These are phyloP conservation scores for Boletus chippewaensis DNA, from an alignment of 1,284 basidiomycete species.

Conservation along the genomic window DNA sequence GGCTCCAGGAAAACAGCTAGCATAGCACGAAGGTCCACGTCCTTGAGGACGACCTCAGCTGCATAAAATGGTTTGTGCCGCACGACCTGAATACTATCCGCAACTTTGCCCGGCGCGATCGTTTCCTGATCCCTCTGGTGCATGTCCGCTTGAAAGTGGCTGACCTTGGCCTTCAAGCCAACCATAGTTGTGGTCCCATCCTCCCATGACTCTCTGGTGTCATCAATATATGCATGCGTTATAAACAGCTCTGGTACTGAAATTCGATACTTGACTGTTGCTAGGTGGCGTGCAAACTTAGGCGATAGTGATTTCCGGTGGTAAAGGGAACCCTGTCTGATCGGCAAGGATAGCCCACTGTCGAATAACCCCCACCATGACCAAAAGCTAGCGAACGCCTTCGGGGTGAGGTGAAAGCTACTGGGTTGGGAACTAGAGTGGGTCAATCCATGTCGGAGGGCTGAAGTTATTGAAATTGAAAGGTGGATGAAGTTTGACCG, in stretches of 20 bases:
- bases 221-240: slow-evolving; percentile 84
- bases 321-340: slow-evolving; percentile 82
- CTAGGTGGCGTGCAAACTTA: slow-evolving; percentile 86
- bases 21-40: slow-evolving; percentile 74
- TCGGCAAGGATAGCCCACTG: slow-evolving; percentile 73
- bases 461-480: slow-evolving; percentile 80
- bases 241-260: slow-evolving; percentile 76
- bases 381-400: slow-evolving; percentile 87
- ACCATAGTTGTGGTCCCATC: slow-evolving; percentile 76
- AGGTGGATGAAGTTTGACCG: slow-evolving; percentile 94
- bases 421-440: slow-evolving; percentile 39
- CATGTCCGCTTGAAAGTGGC: slow-evolving; percentile 82
- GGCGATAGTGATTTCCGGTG: slow-evolving; percentile 72
- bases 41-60: slow-evolving; percentile 80
- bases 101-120: slow-evolving; percentile 43
- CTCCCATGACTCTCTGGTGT: slow-evolving; percentile 70
- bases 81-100: slow-evolving; percentile 47
- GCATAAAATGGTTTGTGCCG: slow-evolving; percentile 89
- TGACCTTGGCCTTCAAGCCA: slow-evolving; percentile 79
- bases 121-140: slow-evolving; percentile 89
- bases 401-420: slow-evolving; percentile 84
- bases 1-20: slow-evolving; percentile 74
- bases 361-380: slow-evolving; percentile 90
- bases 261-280: slow-evolving; percentile 90
- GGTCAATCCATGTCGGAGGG: slow-evolving; percentile 31